Conservation (phyloP, 73 alveolate species). For the Paramecium primaurelia region DNA sequence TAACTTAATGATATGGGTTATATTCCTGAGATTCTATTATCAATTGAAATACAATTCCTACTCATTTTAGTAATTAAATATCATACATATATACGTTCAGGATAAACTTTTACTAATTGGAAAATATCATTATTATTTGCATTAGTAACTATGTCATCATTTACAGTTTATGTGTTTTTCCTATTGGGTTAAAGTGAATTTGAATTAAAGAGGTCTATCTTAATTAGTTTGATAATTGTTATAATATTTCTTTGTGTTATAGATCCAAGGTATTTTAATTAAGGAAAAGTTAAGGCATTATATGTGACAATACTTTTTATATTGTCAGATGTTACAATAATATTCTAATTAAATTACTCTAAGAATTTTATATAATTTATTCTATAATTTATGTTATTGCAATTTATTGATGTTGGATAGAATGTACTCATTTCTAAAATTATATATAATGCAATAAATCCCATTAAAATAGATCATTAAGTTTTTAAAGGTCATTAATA, state of each 20-base stretch:
- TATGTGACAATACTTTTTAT: background rate
- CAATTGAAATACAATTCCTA: background rate
- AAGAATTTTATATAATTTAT: background rate
- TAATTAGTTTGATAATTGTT: background rate
- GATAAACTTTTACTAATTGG: background rate
- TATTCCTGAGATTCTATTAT: background rate
- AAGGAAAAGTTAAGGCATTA: background rate
- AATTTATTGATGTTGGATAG: background rate
- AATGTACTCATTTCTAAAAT: background rate
- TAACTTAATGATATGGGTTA: background rate
- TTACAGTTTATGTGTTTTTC: background rate
- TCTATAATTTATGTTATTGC: background rate
- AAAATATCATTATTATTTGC: background rate
- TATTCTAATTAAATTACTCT: background rate
- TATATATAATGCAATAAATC: background rate
- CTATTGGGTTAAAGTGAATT: background rate
- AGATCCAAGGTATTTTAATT: slow-evolving; percentile 12
- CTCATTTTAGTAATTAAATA: background rate
- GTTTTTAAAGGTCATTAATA: background rate
- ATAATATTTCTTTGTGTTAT: background rate
- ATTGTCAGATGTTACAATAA: background rate
- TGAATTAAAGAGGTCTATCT: background rate
- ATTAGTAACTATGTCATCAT: background rate
- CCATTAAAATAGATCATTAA: background rate
- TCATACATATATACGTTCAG: background rate